These are phyloP conservation scores for Solanum neorickii DNA, from an alignment of 257 asterid species.

Conservation along the genomic window DNA sequence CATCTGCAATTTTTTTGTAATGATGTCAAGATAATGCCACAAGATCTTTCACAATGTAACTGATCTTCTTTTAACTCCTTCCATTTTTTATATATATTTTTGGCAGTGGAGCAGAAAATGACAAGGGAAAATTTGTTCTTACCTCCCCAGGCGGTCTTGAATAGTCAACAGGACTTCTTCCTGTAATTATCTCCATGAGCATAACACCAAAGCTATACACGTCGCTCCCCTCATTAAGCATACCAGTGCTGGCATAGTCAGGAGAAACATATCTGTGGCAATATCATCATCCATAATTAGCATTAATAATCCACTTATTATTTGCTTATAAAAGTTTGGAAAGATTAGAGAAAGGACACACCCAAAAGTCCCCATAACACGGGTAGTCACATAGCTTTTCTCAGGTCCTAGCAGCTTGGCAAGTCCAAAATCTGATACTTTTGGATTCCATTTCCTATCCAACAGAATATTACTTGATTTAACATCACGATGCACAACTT, in stretches of 20 bases:
- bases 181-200: slow-evolving; percentile 85
- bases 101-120: not conserved
- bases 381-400: slow-evolving; percentile 90
- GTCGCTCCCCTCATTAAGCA: slow-evolving; percentile 92
- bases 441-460: slow-evolving; percentile 80
- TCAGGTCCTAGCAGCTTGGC: slow-evolving; percentile 85
- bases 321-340: not conserved
- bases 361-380: slow-evolving; percentile 99
- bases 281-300: not conserved
- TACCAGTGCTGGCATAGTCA: slow-evolving; percentile 95
- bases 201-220: slow-evolving; percentile 94
- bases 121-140: not conserved
- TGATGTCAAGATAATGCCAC: not conserved
- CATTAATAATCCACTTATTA: not conserved
- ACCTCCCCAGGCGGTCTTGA: slow-evolving; percentile 95
- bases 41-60: not conserved
- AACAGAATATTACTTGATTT: slow-evolving; percentile 94
- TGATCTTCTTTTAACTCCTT: not conserved
- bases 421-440: slow-evolving; percentile 94
- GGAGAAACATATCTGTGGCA: slow-evolving; percentile 88
- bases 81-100: too few relatives aligned
- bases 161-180: slow-evolving; percentile 91
- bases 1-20: slow-evolving; percentile 49
- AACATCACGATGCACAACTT: slow-evolving; percentile 97
- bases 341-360: slow-evolving; percentile 24